These are phyloP conservation scores for Eucalyptus globulus DNA, from an alignment of 345 rosid genomes.

Conservation along the genomic window DNA sequence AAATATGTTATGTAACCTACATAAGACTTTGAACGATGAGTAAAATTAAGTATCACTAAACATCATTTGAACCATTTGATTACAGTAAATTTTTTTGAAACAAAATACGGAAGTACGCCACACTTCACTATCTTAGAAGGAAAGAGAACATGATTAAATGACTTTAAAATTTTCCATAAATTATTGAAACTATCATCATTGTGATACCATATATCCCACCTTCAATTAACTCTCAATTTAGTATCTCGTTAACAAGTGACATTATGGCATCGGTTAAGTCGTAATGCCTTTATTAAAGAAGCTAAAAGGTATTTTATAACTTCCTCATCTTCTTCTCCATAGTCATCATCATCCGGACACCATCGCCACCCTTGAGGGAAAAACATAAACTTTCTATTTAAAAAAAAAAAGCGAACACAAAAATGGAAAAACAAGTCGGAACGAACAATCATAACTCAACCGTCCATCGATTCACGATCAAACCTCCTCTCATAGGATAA, in stretches of 20 bases:
- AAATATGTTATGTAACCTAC: background rate
- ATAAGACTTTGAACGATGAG: background rate
- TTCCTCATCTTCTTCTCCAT: background rate
- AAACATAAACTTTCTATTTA: background rate
- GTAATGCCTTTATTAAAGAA: background rate
- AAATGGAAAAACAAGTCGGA: accelerated
- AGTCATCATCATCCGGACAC: background rate
- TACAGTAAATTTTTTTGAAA: accelerated
- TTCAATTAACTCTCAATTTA: background rate
- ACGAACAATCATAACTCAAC: background rate
- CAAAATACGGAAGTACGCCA: background rate
- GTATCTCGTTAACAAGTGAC: background rate
- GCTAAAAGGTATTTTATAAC: background rate
- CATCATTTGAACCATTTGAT: background rate
- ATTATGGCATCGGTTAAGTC: background rate
- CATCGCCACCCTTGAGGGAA: accelerated
- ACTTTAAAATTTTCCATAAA: background rate
- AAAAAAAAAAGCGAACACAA: background rate
- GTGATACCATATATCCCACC: background rate
- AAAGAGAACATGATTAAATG: background rate
- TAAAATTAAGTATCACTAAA: background rate
- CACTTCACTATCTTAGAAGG: background rate
- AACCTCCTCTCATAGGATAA: background rate
- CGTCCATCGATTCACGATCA: background rate
- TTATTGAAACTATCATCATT: background rate